Conservation (phyloP, 2,329 filamentous ascomycete genomes). For the Aspergillus tubingensis region DNA sequence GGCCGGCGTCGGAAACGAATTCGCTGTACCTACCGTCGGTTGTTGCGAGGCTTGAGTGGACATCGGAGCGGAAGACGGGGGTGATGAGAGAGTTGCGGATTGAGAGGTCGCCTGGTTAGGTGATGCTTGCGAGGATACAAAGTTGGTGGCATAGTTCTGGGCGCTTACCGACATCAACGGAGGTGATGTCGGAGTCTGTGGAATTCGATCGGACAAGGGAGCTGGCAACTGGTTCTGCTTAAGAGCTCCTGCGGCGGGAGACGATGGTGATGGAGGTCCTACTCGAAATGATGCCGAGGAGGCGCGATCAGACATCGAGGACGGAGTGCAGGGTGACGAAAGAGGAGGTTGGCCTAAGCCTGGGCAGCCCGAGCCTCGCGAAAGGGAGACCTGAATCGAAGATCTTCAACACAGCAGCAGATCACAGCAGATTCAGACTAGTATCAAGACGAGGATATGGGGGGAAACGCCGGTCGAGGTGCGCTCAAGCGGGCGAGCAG, state of each 20-base stretch:
- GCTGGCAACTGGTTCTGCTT: constrained; percentile 37
- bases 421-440: constrained; percentile 16
- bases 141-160: constrained; percentile 51
- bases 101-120: constrained; percentile 47
- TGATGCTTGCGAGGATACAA: constrained; percentile 48
- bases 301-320: constrained; percentile 43
- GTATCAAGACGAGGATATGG: constrained; percentile 15
- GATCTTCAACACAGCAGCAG: constrained; percentile 12
- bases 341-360: constrained; percentile 20
- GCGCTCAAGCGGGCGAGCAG: constrained; percentile 38
- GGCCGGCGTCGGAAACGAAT: constrained; percentile 49
- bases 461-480: constrained; percentile 30
- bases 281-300: constrained; percentile 36
- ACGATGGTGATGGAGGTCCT: constrained; percentile 47
- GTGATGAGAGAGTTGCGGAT: constrained; percentile 43
- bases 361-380: constrained; percentile 15
- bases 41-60: constrained; percentile 47
- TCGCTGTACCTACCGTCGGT: constrained; percentile 41
- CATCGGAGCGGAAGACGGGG: constrained; percentile 45
- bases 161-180: constrained; percentile 54
- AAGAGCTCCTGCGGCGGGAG: constrained; percentile 41
- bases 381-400: constrained; percentile 10
- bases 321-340: constrained; percentile 16
- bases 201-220: constrained; percentile 36
- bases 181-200: constrained; percentile 46